Evolutionary conservation across 768 basidiomycete genomes (phyloP).

Genomic region (Daedaleopsis sinensis): DNA sequence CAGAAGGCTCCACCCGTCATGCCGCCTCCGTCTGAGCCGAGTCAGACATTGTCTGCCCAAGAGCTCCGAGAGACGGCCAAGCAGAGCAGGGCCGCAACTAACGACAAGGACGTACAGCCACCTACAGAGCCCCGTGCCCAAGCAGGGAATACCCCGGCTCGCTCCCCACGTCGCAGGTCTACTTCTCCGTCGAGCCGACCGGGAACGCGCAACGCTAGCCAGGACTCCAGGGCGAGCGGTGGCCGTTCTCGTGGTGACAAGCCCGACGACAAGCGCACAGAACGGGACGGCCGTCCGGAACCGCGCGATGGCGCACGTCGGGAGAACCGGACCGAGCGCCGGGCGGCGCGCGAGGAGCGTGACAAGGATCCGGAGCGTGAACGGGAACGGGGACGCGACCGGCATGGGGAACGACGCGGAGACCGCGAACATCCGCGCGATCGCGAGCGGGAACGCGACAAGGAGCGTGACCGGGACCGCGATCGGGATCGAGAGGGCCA

Average conservation of each 20-base stretch:
- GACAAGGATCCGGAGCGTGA: constrained; percentile 29
- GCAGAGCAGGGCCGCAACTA: constrained; percentile 45
- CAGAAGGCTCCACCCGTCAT: constrained; percentile 46
- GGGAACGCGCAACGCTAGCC: constrained; percentile 70
- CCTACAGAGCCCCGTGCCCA: constrained; percentile 46
- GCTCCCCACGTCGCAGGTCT: constrained; percentile 58
- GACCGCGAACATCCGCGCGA: constrained; percentile 28
- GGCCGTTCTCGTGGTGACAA: constrained; percentile 59
- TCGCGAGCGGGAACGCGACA: constrained; percentile 30
- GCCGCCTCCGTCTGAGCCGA: constrained; percentile 80
- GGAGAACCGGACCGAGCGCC: constrained; percentile 29
- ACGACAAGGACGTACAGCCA: constrained; percentile 40
- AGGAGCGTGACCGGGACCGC: constrained; percentile 27
- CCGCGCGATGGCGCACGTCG: constrained; percentile 32
- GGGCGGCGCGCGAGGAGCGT: constrained; percentile 25
- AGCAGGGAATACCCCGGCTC: constrained; percentile 50
- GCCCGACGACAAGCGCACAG: constrained; percentile 54
- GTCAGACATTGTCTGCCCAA: constrained; percentile 77
- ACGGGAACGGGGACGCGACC: constrained; percentile 31
- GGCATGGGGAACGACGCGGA: constrained; percentile 26
- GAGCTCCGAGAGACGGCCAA: constrained; percentile 82
- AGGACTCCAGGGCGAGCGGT: constrained; percentile 73
- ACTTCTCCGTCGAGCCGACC: constrained; percentile 67
- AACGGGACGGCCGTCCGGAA: constrained; percentile 48
- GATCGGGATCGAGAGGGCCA: constrained; percentile 31